Evolutionary conservation across 257 asterid species (phyloP), one percentile per base, ranked within the genome.

Genomic region (Lithospermum erythrorhizon): DNA sequence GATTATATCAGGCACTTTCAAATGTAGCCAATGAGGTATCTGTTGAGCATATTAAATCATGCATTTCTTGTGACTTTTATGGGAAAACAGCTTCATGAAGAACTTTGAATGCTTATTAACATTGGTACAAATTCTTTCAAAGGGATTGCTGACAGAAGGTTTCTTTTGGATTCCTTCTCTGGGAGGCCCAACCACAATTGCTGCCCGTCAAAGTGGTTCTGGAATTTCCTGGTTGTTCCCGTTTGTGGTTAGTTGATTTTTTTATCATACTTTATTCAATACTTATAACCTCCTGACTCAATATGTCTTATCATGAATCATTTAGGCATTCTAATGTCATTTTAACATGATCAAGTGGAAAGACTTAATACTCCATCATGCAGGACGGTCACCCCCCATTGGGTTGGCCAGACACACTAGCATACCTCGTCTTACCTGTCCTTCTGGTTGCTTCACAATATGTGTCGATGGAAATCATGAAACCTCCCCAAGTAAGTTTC

Each of bases 321-420:
- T 23, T 52, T n/a, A 15, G 23, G 49, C n/a, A 21, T 11, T 55
- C 16, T 16, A 6, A 24, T 53, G 23, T 48, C 35, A 27, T 62
- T 6, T 61, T 55, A 21, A 41, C 49, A 18, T 15, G 41, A 22
- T 59, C 57, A 53, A n/a, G 27, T 1, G 57, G 14, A 53, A 53
- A 53, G 22, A 22, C 61, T 68, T 21, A 59, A n/a, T 66, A 70
- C 52, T 67, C 58, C 35, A 63, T 69, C 60, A 67, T 74, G 70
- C 84, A 93, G 99, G 99, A 93, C 21, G 99, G 99, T 67, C 97
- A 93, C 72, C 99, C 99, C 19, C 97, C 99, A 56, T 85, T 89
- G 71, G 99, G 99, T 72, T 93, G 99, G 99, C 64, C 60, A 18
- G 97, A 93, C 75, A 93, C 99, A 37, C 84, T 82, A 48, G 99